Percentiles rank a stretch among this genome's conserved stretches.
Evolutionary conservation across 176 grass and related monocot genomes (phyloP).

Genomic region (Carex cristatella): DNA sequence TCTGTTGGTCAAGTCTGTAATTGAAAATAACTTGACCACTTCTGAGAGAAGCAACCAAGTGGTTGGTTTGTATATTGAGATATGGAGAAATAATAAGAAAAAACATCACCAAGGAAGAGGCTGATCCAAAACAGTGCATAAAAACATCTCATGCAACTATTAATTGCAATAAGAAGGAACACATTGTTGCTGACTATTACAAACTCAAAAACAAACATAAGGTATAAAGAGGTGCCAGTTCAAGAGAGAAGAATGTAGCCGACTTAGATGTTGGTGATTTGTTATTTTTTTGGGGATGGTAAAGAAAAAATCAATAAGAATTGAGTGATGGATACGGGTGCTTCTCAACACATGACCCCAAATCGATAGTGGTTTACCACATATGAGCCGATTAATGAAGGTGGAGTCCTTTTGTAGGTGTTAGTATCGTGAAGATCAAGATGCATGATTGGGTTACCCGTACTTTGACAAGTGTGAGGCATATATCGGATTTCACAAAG

Average conservation of each 20-base stretch:
- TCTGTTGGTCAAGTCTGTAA: no score
- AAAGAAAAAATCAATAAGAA: not conserved
- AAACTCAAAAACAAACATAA: conserved; percentile 14
- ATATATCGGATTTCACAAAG: no score
- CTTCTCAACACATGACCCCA: no score
- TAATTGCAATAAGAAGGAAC: not conserved
- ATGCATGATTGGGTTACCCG: no score
- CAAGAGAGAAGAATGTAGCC: not conserved
- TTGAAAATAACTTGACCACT: no score
- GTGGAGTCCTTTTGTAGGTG: no score
- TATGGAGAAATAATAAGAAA: not conserved
- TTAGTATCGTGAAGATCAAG: no score
- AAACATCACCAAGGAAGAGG: no score
- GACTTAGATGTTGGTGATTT: not conserved
- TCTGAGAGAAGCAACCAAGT: not conserved
- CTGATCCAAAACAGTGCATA: not conserved
- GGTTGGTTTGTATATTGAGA: not conserved
- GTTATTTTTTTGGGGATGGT: not conserved
- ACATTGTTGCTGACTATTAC: not conserved
- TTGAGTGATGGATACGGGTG: no score
- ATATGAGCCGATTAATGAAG: no score
- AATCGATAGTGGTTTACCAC: no score
- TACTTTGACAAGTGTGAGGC: no score
- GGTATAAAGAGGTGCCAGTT: not conserved
- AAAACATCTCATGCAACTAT: not conserved